phyloP scores from a whole-genome alignment of 495 filamentous ascomycete genomes.

The Stereocaulon alpinum region DNA sequence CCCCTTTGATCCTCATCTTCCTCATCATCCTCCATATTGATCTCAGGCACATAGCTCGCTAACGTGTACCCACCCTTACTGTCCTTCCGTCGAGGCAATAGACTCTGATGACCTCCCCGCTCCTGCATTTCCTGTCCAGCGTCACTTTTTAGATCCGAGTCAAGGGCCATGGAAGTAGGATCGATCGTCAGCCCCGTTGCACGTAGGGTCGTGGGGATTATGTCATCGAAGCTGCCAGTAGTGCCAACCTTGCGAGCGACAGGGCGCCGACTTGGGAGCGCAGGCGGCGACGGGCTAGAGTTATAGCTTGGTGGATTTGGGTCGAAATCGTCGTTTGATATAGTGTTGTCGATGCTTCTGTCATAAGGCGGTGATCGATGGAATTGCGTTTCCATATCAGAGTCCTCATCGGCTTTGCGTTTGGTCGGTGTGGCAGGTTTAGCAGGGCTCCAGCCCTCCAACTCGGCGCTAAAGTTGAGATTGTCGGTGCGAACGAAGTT shows the following conservation, averaged over 20 bases:
- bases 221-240: constrained; percentile 16
- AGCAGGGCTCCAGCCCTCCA: constrained; percentile 20
- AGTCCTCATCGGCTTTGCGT: constrained; percentile 16
- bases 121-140: constrained; percentile 17
- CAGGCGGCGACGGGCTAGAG: constrained; percentile 4
- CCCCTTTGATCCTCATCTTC: constrained; percentile 12
- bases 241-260: constrained; percentile 3
- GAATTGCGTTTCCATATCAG: constrained; percentile 11
- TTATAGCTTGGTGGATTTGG: constrained; percentile 2
- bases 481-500: constrained; percentile 41
- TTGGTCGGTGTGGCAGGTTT: constrained; percentile 16
- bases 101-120: constrained; percentile 4
- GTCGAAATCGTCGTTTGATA: constrained; percentile 8
- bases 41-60: constrained; percentile 16
- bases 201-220: constrained; percentile 14
- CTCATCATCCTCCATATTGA: constrained; percentile 21
- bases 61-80: constrained; percentile 7
- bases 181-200: constrained; percentile 3
- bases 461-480: constrained; percentile 35
- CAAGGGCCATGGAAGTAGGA: constrained; percentile 2
- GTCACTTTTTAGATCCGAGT: neutral
- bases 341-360: constrained; percentile 2
- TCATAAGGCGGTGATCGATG: constrained; percentile 14
- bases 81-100: neutral
- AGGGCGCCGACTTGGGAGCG: constrained; percentile 5